These are phyloP conservation scores for Dichomitus squalens DNA, from an alignment of 1,284 basidiomycete species.

Conservation along the genomic window DNA sequence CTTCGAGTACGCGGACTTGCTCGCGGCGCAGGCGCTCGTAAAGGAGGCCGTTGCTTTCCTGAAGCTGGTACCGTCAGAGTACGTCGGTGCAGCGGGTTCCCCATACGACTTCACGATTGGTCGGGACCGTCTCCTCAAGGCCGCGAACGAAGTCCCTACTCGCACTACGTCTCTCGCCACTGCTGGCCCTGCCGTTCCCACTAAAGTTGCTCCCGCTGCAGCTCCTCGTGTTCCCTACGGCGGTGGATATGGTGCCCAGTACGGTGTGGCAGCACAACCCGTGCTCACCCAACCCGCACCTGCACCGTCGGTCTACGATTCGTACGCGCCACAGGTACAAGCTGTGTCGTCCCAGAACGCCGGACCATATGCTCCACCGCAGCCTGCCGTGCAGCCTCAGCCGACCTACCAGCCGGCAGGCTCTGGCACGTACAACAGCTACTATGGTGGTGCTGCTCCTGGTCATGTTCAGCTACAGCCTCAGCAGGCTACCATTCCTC, in stretches of 20 bases:
- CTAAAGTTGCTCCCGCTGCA: slow-evolving; percentile 16
- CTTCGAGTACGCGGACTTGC: slow-evolving; percentile 93
- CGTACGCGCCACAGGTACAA: slow-evolving; percentile 22
- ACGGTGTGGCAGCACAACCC: slow-evolving; percentile 26
- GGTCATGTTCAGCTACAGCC: slow-evolving; percentile 26
- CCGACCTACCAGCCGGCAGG: slow-evolving; percentile 27
- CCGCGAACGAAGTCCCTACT: slow-evolving; percentile 42
- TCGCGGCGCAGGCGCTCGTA: slow-evolving; percentile 89
- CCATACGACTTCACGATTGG: slow-evolving; percentile 61
- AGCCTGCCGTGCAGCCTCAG: slow-evolving; percentile 12
- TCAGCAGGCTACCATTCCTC: slow-evolving; percentile 25
- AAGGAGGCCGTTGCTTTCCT: slow-evolving; percentile 84
- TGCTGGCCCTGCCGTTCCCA: slow-evolving; percentile 23
- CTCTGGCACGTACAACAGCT: slow-evolving; percentile 25
- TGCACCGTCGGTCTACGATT: slow-evolving; percentile 27
- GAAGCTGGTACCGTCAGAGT: slow-evolving; percentile 80
- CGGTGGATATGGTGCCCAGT: slow-evolving; percentile 24
- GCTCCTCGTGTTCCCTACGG: slow-evolving; percentile 24
- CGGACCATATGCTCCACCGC: slow-evolving; percentile 5
- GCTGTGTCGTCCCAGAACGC: neutral
- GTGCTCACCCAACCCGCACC: slow-evolving; percentile 16
- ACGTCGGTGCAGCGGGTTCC: slow-evolving; percentile 61
- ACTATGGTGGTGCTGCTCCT: slow-evolving; percentile 24
- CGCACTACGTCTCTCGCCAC: slow-evolving; percentile 30
- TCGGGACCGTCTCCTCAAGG: slow-evolving; percentile 61